Conservation (phyloP, 768 basidiomycete genomes). For the Hypsizygus marmoreus region DNA sequence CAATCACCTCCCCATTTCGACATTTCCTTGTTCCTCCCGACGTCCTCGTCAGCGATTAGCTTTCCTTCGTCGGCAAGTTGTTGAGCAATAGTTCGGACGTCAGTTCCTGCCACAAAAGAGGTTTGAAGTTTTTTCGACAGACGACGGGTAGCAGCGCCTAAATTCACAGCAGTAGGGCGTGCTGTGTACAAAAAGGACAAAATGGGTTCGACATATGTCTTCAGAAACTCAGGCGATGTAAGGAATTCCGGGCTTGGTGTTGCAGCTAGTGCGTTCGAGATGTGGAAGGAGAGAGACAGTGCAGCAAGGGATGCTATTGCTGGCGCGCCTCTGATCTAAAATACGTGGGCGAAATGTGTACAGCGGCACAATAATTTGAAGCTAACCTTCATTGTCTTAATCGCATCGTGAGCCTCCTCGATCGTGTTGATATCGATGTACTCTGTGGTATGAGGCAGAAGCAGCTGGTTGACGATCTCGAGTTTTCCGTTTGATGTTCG, state of each 20-base stretch:
- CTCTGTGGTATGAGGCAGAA: slow-evolving; percentile 75
- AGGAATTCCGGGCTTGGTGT: slow-evolving; percentile 57
- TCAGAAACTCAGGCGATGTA: slow-evolving; percentile 50
- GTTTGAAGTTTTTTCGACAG: slow-evolving; percentile 54
- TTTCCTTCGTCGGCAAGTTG: slow-evolving; percentile 72
- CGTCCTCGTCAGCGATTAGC: slow-evolving; percentile 83
- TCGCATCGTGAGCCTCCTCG: slow-evolving; percentile 89
- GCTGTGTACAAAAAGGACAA: slow-evolving; percentile 80
- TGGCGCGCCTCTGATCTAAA: slow-evolving; percentile 80
- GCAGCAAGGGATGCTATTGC: slow-evolving; percentile 94
- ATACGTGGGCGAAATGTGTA: slow-evolving; percentile 4
- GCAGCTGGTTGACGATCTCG: slow-evolving; percentile 89
- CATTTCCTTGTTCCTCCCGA: slow-evolving; percentile 85
- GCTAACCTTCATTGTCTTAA: slow-evolving; percentile 90
- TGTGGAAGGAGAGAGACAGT: slow-evolving; percentile 68
- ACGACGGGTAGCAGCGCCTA: slow-evolving; percentile 81
- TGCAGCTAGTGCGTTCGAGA: slow-evolving; percentile 53
- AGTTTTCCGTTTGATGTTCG: slow-evolving; percentile 45
- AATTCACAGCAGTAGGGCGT: slow-evolving; percentile 96
- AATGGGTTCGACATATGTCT: slow-evolving; percentile 54
- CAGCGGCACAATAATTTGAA: slow-evolving; percentile 8
- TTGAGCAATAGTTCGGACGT: slow-evolving; percentile 50
- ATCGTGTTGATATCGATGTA: slow-evolving; percentile 68
- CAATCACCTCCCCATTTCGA: slow-evolving; percentile 84
- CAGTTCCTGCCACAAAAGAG: slow-evolving; percentile 42